These are phyloP conservation scores for Dipteronia sinensis DNA, from an alignment of 345 rosid genomes.

Conservation along the genomic window DNA sequence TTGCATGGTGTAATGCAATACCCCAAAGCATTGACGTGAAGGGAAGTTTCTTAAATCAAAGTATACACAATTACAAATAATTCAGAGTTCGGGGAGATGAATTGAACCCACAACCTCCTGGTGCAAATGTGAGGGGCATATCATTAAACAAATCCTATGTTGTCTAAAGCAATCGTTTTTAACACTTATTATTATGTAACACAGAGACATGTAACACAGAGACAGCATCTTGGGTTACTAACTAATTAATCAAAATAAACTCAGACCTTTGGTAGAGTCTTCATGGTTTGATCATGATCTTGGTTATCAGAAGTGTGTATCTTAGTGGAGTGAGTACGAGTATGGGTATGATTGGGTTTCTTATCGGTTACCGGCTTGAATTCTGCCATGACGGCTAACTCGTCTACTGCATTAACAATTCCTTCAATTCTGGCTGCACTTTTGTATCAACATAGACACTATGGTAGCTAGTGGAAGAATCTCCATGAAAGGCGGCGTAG, in stretches of 20 bases:
- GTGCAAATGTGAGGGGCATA: too few species aligned
- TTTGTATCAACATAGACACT: conserved; percentile 58
- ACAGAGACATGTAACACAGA: background rate
- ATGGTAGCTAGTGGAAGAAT: conserved; percentile 61
- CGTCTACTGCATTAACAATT: conserved; percentile 45
- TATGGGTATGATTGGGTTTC: conserved; percentile 23
- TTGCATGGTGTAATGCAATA: conserved; percentile 25
- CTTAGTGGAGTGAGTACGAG: background rate
- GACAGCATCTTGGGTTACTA: background rate
- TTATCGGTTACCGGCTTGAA: conserved; percentile 46
- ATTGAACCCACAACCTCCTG: too few species aligned
- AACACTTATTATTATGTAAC: too few species aligned
- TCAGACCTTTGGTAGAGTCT: conserved; percentile 24
- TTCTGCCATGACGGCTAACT: conserved; percentile 53
- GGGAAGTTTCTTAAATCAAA: background rate
- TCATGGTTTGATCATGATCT: conserved; percentile 16
- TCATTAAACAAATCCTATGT: too few species aligned
- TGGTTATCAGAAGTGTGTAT: conserved; percentile 2
- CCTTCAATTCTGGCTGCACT: conserved; percentile 55
- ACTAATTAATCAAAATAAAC: conserved; percentile 9
- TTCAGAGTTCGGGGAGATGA: too few species aligned
- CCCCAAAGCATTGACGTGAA: conserved; percentile 2
- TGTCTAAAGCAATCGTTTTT: too few species aligned
- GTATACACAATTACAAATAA: too few species aligned
- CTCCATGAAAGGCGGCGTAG: conserved; percentile 41